These are phyloP conservation scores for Globisporangium abappressorium DNA, from an alignment of 352 stramenopile genomes.

Conservation along the genomic window DNA sequence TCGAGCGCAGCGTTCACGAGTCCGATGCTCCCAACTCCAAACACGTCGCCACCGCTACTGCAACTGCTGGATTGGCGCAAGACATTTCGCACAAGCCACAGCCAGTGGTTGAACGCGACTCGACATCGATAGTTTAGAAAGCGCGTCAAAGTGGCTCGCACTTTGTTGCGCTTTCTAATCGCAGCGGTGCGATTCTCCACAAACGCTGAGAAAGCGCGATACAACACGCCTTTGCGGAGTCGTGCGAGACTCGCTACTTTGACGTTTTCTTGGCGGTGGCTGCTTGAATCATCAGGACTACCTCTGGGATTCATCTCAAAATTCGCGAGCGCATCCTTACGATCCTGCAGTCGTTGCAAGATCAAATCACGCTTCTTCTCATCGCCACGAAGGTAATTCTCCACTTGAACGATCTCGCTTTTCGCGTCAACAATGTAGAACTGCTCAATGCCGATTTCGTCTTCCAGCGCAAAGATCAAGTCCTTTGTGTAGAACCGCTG, in stretches of 20 bases:
- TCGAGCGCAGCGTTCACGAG: slow-evolving; percentile 48
- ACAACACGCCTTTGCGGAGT: slow-evolving; percentile 39
- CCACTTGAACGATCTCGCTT: slow-evolving; percentile 58
- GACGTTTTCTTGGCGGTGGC: slow-evolving; percentile 3
- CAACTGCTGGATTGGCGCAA: not conserved
- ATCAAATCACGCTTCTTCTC: slow-evolving; percentile 35
- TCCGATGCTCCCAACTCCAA: slow-evolving; percentile 43
- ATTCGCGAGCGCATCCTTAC: slow-evolving; percentile 32
- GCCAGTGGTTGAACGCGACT: slow-evolving; percentile 27
- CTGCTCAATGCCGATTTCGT: slow-evolving; percentile 83
- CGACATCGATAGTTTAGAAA: slow-evolving; percentile 29
- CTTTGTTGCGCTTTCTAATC: slow-evolving; percentile 35
- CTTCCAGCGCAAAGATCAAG: slow-evolving; percentile 63
- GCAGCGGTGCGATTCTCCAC: slow-evolving; percentile 37
- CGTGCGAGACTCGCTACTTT: slow-evolving; percentile 26
- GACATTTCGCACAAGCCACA: slow-evolving; percentile 12
- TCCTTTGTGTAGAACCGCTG: slow-evolving; percentile 81
- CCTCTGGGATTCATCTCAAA: slow-evolving; percentile 47
- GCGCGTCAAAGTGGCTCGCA: slow-evolving; percentile 28
- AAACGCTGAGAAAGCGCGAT: slow-evolving; percentile 51
- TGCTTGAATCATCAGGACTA: slow-evolving; percentile 12
- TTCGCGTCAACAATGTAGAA: slow-evolving; percentile 85
- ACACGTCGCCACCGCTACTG: not conserved
- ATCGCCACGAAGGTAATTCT: slow-evolving; percentile 72
- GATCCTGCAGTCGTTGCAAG: slow-evolving; percentile 32